A percentile compares a stretch with the other conserved stretches of the same genome.
Conservation (phyloP, 805 yeast genomes). For the Saccharomycopsis amapae region DNA sequence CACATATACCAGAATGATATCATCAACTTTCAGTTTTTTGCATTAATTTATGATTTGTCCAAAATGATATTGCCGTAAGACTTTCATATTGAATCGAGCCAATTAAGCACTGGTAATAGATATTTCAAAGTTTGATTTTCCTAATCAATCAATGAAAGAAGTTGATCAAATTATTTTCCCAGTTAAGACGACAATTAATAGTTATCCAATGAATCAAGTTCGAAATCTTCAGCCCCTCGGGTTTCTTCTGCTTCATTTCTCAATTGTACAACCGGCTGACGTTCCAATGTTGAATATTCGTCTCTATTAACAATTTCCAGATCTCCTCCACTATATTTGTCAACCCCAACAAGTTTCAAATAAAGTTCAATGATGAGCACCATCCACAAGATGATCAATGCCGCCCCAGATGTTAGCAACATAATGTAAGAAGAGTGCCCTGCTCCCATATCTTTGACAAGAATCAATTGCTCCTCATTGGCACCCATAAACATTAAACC, state of each 20-base stretch:
- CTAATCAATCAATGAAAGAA: too few relatives aligned
- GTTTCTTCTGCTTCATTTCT: not conserved
- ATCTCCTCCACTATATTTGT: constrained; percentile 14
- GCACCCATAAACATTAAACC: constrained; percentile 91
- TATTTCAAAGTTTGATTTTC: too few relatives aligned
- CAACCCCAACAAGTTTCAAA: constrained; percentile 32
- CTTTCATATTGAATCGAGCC: too few relatives aligned
- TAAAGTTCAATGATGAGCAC: constrained; percentile 54
- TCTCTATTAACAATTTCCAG: not conserved
- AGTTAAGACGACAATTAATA: not conserved
- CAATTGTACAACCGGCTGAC: not conserved
- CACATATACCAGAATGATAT: too few relatives aligned
- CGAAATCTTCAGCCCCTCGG: constrained; percentile 4
- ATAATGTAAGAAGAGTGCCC: constrained; percentile 81
- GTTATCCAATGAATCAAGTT: constrained; percentile 14
- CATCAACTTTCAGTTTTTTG: too few relatives aligned
- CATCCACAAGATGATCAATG: constrained; percentile 61
- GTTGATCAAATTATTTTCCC: too few relatives aligned
- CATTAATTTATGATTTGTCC: too few relatives aligned
- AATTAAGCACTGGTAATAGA: too few relatives aligned
- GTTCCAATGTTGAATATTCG: constrained; percentile 8
- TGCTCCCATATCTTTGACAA: constrained; percentile 68
- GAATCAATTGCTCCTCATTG: constrained; percentile 73
- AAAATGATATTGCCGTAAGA: too few relatives aligned
- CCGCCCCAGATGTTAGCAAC: constrained; percentile 65